Evolutionary conservation across 768 basidiomycete species (phyloP).

Genomic region (Tricholoma hemisulphureum): DNA sequence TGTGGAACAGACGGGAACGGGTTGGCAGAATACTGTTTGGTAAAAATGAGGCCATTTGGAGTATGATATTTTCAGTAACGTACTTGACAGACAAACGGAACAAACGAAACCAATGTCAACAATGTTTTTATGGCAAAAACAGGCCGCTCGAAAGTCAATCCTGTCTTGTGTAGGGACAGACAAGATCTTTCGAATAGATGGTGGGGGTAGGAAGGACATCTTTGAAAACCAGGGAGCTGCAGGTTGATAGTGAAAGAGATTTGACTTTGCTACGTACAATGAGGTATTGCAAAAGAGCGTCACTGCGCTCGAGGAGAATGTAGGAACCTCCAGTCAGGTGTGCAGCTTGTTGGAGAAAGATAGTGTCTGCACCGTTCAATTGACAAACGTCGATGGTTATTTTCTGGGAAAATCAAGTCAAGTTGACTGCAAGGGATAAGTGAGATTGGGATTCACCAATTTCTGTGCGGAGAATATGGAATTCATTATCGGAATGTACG

Average conservation of each 20-base stretch:
- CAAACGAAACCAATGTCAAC: constrained; percentile 97
- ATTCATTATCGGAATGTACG: constrained; percentile 99
- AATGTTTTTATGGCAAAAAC: constrained; percentile 98
- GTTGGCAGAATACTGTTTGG: constrained; percentile 85
- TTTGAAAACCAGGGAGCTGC: constrained; percentile 31
- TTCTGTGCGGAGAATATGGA: constrained; percentile 99
- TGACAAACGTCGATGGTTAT: constrained; percentile 97
- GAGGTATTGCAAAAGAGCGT: constrained; percentile 89
- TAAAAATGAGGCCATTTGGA: neutral
- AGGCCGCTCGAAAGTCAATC: constrained; percentile 95
- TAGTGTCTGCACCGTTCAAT: constrained; percentile 82
- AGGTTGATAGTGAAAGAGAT: neutral
- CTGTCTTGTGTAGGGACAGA: constrained; percentile 91
- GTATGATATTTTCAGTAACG: constrained; percentile 30
- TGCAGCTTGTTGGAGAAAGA: constrained; percentile 96
- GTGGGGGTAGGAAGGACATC: constrained; percentile 73
- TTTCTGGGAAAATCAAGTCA: constrained; percentile 55
- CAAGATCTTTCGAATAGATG: constrained; percentile 69
- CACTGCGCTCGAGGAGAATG: constrained; percentile 75
- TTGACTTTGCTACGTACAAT: constrained; percentile 48
- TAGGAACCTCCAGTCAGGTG: constrained; percentile 95
- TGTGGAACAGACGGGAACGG: constrained; percentile 90
- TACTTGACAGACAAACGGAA: constrained; percentile 97
- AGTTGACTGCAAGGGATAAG: neutral
- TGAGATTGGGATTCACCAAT: constrained; percentile 51